Evolutionary conservation across 139 green algal genomes (phyloP).

Genomic region (Chlorella sp.): DNA sequence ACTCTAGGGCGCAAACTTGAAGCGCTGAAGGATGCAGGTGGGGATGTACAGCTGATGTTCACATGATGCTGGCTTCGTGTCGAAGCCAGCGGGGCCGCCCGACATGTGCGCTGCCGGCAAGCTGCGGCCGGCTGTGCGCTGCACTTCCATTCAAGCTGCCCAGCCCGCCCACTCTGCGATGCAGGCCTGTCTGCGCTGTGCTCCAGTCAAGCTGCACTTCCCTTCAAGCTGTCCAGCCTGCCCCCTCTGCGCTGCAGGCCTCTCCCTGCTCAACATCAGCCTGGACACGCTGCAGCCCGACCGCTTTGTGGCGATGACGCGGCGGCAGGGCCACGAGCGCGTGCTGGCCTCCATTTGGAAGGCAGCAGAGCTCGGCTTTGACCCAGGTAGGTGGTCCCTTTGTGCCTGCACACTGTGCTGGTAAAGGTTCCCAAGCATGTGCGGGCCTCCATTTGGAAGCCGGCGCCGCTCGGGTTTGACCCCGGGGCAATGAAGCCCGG

Average conservation of each 20-base stretch:
- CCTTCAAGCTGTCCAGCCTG: background rate
- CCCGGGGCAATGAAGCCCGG: no score
- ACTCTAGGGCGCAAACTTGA: constrained; percentile 77
- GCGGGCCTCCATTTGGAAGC: no score
- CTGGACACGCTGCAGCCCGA: constrained; percentile 92
- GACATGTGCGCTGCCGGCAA: no score
- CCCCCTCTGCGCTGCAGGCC: constrained; percentile 58
- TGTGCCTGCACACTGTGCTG: background rate
- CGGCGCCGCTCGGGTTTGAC: no score
- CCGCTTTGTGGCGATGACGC: constrained; percentile 90
- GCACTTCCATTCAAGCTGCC: background rate
- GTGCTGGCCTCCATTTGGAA: constrained; percentile 84
- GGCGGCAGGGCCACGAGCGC: constrained; percentile 75
- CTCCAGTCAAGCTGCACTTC: background rate
- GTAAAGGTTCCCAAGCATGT: no score
- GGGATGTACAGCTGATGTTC: background rate
- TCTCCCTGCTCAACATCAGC: constrained; percentile 92
- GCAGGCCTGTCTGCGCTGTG: background rate
- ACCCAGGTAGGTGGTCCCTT: constrained; percentile 47
- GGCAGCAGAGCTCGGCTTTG: constrained; percentile 81
- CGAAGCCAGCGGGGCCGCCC: no score
- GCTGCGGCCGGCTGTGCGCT: background rate
- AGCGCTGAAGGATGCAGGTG: constrained; percentile 41
- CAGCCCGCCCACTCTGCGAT: no score
- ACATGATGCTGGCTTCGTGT: no score